Base-by-base conservation (phyloP, 345 rosid species). In the Populus ilicifolia region DNA sequence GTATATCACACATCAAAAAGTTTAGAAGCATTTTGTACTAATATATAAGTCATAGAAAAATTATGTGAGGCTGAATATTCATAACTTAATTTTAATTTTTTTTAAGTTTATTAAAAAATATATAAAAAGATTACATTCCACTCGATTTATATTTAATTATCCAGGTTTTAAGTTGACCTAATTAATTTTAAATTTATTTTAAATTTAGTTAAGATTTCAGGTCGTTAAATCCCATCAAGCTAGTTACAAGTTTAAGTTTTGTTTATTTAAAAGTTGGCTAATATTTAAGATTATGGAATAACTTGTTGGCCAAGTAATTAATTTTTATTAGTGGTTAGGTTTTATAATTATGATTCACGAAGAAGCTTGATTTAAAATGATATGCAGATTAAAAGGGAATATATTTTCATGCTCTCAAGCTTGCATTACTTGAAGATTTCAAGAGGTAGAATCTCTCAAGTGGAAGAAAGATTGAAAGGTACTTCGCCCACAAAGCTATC, bases 101-200 rank as follows among this genome's bases (percentile, higher is more conserved):
- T 4, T 33, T 33, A 0, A 5, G 5, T 33, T 33, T 33, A 33
- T 4, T 33, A 33, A 33, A 33, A 33, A 33, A 33, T 33, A 33
- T 33, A 33, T 2, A 33, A 33, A 33, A 33, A 33, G 5, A 4
- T 33, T 0, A 33, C 4, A 0, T 33, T 33, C 0, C 5, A 33
- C 5, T 33, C 0, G 0, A 0, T 0, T 33, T 0, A 33, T 0
- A 0, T 0, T 33, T 0, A 33, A 33, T 33, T 0, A 33, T 33
- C 0, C 0, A 33, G 5, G 5, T 33, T 33, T 0, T 33, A 0
- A 5, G 5, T 33, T 33, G 0, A 33, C 36, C 0, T 0, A 3
- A 3, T 0, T 0, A 33, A 33, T 33, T 4, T 33, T 0, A 33
- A 33, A 0, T 5, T 0, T 5, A 33, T 4, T 33, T 33, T 33